Evolutionary conservation across 2,329 filamentous ascomycete genomes (phyloP), one percentile per base, ranked within the genome.

Genomic region (Aspergillus sp.): DNA sequence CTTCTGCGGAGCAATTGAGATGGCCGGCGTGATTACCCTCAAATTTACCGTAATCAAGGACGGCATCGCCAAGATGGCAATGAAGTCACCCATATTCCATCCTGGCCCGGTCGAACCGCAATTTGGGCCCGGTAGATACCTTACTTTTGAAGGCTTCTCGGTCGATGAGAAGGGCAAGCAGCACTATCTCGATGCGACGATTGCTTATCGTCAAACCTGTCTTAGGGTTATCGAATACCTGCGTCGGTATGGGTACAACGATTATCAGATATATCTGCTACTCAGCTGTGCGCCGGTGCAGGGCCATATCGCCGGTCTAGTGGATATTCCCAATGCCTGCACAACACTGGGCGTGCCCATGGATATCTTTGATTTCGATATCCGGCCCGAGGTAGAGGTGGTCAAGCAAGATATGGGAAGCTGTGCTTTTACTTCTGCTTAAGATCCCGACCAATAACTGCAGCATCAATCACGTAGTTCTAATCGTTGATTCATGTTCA

Each of bases 321-420:
- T 96, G 8, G 91, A 96, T 73, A 90, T 96, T 49, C 92, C 92
- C 0, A 96, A 96, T 70, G 90, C 90, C 0, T 96, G 93, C 70
- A 96, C 92, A 4, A 96, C 93, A 0, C 79, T 96, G 58, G 92
- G 91, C 0, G 71, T 96, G 54, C 93, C 93, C 1, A 91, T 96
- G 81, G 93, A 96, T 76, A 96, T 97, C 53, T 97, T 97, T 68
- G 90, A 95, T 69, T 96, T 97, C 74, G 92, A 96, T 71, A 93
- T 96, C 64, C 84, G 86, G 47, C 90, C 91, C 0, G 81, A 82
- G 56, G 80, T 79, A 5, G 80, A 82, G 6, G 84, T 83, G 3
- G 78, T 84, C 69, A 85, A 86, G 77, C 73, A 80, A 57, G 86
- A 92, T 70, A 82, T 92, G 83, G 90, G 89, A 1, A 78, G 71